Percentiles rank a stretch among this genome's conserved stretches.
phyloP scores from a whole-genome alignment of 2,329 filamentous ascomycete genomes.

The Aspergillus oerlinghausenensis region DNA sequence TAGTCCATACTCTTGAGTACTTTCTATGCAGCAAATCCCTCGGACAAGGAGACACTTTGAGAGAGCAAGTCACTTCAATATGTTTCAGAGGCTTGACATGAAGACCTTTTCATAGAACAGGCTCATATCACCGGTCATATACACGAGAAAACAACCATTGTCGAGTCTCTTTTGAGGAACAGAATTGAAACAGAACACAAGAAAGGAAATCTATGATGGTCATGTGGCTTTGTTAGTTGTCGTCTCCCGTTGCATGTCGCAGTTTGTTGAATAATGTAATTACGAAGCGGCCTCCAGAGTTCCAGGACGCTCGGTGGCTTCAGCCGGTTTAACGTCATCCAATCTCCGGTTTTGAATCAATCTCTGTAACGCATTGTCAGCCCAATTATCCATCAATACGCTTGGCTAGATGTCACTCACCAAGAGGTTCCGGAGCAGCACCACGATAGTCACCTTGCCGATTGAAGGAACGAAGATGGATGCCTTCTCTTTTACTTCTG shows the following conservation, averaged over 20 bases:
- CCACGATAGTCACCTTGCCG: constrained; percentile 94
- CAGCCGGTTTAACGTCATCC: constrained; percentile 38
- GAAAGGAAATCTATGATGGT: constrained; percentile 9
- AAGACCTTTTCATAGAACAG: neutral
- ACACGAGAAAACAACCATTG: neutral
- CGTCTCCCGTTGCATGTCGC: constrained; percentile 6
- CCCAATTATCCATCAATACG: neutral
- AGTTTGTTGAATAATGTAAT: constrained; percentile 2
- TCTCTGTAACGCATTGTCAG: constrained; percentile 25
- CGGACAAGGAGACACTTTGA: neutral
- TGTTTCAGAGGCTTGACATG: neutral
- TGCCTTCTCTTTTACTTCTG: constrained; percentile 88
- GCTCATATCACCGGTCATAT: neutral
- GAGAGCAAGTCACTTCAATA: neutral
- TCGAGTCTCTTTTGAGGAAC: neutral
- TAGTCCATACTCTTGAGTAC: neutral
- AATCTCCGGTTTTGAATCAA: constrained; percentile 41
- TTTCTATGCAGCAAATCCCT: neutral
- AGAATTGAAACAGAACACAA: constrained; percentile 1
- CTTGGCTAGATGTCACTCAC: constrained; percentile 49
- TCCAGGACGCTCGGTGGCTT: constrained; percentile 38
- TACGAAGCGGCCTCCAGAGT: constrained; percentile 34
- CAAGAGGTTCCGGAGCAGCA: constrained; percentile 82
- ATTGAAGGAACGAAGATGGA: constrained; percentile 96
- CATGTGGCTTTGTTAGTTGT: constrained; percentile 5